A percentile compares a stretch with the other conserved stretches of the same genome.
These are phyloP conservation scores for Lobosporangium transversale DNA, from an alignment of 192 early-diverging fungal genomes.

Conservation along the genomic window DNA sequence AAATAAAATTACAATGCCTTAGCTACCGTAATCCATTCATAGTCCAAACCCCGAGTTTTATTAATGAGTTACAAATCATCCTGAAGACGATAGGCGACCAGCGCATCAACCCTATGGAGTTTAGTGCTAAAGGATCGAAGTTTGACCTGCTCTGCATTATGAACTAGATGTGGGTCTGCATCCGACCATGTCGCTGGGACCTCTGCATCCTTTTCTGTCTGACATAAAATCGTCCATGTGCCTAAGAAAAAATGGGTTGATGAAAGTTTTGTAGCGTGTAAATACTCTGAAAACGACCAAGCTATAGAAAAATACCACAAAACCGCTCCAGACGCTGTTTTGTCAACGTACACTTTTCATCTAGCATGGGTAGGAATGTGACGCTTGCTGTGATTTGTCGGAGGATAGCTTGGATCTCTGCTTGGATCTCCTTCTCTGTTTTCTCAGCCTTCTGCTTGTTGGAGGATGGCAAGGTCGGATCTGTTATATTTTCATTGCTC, in stretches of 20 bases:
- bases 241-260: no score
- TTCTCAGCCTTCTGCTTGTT: conserved; percentile 47
- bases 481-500: background rate
- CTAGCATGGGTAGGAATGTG: conserved; percentile 89
- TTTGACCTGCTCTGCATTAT: conserved; percentile 85
- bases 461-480: background rate
- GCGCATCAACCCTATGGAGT: conserved; percentile 83
- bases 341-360: conserved; percentile 87
- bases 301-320: no score
- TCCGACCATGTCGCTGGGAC: conserved; percentile 90
- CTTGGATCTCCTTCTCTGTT: conserved; percentile 69
- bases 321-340: no score
- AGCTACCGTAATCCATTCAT: no score
- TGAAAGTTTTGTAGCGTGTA: no score
- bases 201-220: conserved; percentile 86
- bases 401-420: conserved; percentile 89
- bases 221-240: conserved; percentile 92
- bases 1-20: background rate
- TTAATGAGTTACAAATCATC: no score
- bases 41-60: no score
- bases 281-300: no score
- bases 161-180: conserved; percentile 80
- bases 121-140: conserved; percentile 86
- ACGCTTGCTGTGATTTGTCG: conserved; percentile 92
- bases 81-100: conserved; percentile 85